A percentile compares a stretch with the other conserved stretches of the same genome.
Conservation (phyloP, 2,329 filamentous ascomycete genomes). For the Aspergillus tamarii region DNA sequence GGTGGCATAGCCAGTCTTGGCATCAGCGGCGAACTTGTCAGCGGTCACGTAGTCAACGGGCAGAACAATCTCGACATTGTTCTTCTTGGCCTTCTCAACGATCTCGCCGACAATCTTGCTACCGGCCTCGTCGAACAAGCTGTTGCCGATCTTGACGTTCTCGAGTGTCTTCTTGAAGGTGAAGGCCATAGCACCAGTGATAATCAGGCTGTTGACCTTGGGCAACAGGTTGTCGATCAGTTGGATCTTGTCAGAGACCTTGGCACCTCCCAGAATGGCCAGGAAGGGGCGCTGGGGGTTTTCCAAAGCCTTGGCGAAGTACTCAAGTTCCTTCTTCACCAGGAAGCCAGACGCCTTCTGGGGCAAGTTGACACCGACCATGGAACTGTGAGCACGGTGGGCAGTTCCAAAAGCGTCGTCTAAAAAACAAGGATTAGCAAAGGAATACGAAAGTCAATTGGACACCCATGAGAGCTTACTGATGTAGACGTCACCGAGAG, state of each 20-base stretch:
- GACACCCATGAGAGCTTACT: conserved; percentile 61
- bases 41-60: conserved; percentile 95
- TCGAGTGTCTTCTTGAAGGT: conserved; percentile 99
- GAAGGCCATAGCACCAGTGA: conserved; percentile 98
- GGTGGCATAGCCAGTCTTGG: conserved; percentile 77
- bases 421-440: conserved; percentile 39
- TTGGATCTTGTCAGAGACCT: conserved; percentile 99
- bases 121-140: conserved; percentile 89
- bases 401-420: conserved; percentile 98
- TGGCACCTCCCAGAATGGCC: conserved; percentile 95
- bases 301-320: conserved; percentile 97
- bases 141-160: conserved; percentile 84
- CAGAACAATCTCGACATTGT: conserved; percentile 92
- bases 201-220: conserved; percentile 95
- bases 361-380: conserved; percentile 94
- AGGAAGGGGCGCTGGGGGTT: conserved; percentile 93
- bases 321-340: conserved; percentile 99
- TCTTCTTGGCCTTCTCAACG: conserved; percentile 93
- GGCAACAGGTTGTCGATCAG: conserved; percentile 98
- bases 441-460: not conserved
- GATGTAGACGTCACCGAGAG: conserved; percentile 93
- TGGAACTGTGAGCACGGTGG: conserved; percentile 97
- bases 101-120: conserved; percentile 87
- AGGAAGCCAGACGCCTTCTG: conserved; percentile 98
- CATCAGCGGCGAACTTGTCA: conserved; percentile 89